Evolutionary conservation across 345 rosid species (phyloP).

Genomic region (Salix suchowensis): DNA sequence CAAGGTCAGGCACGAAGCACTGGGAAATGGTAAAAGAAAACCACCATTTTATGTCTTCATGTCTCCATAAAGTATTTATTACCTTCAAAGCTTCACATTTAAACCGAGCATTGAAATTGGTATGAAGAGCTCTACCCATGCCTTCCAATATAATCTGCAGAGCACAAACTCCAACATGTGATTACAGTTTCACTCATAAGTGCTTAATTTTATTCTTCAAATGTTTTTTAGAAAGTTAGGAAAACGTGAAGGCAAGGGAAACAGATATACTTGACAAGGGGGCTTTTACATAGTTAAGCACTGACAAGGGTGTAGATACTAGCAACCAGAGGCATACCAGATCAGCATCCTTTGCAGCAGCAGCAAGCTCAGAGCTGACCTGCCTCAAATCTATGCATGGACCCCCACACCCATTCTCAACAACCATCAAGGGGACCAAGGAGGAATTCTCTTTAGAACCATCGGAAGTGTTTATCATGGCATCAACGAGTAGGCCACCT

Average conservation of each 20-base stretch:
- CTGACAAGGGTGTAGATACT: background rate
- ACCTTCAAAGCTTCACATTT: conserved; percentile 91
- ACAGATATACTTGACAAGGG: background rate
- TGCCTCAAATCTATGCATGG: conserved; percentile 97
- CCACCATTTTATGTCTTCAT: background rate
- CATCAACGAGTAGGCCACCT: conserved; percentile 93
- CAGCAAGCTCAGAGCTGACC: conserved; percentile 99
- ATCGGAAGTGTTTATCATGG: conserved; percentile 60
- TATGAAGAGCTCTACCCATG: conserved; percentile 97
- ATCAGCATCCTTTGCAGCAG: conserved; percentile 87
- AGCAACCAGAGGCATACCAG: conserved; percentile 50
- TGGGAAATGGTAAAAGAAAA: background rate
- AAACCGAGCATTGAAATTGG: conserved; percentile 76
- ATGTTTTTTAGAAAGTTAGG: background rate
- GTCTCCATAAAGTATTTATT: conserved; percentile 1
- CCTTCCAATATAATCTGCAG: conserved; percentile 89
- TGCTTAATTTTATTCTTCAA: background rate
- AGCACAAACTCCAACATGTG: background rate
- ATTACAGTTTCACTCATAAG: background rate
- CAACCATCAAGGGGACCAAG: conserved; percentile 94
- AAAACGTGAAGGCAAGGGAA: background rate
- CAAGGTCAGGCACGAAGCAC: background rate
- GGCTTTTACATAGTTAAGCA: background rate
- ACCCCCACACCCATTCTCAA: conserved; percentile 98
- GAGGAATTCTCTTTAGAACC: conserved; percentile 55